Base-by-base conservation (phyloP, 1,284 basidiomycete species). In the Cryptococcus jaspeensis region DNA sequence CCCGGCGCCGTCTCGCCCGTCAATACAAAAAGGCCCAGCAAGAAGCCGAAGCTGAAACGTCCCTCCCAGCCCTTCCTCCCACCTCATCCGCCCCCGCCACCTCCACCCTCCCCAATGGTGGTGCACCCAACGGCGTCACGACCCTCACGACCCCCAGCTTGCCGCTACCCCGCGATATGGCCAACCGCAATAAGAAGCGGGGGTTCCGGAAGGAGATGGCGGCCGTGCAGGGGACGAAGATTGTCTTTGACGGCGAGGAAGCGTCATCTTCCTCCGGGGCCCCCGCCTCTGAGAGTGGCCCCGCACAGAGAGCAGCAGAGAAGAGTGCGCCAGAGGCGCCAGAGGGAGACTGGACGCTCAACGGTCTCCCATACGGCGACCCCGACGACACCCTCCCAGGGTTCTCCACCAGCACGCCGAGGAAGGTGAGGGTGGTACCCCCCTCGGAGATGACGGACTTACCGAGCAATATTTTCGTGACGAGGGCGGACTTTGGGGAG, bases 151-250 rank as follows among this genome's bases (percentile, higher is more conserved):
- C 35, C 40, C 44, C 53, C 5, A 25, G 41, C 18, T 5, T 59
- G 42, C 58, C 59, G 9, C 20, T 59, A 66, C 72, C 23, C 53
- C 66, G 54, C 13, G 59, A 58, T 13, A 71, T 71, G 60, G 65
- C 65, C 11, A 76, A 76, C 59, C 55, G 65, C 42, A 77, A 77
- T 54, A 78, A 78, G 63, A 72, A 69, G 61, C 69, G 65, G 46
- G 72, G 73, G 11, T 78, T 76, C 56, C 52, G 74, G 58, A 63
- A 62, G 44, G 67, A 70, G 32, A 75, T 75, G 73, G 56, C 56
- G 18, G 63, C 60, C 2, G 46, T 67, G 36, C 46, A 51, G 32
- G 69, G 69, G 1, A 69, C 58, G n/a, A 64, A 64, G 57, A 73
- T 64, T 8, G 65, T 72, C 16, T 76, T 71, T 52, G 55, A 42